Evolutionary conservation across 768 basidiomycete genomes (phyloP).

Genomic region (Mycena chlorophos): DNA sequence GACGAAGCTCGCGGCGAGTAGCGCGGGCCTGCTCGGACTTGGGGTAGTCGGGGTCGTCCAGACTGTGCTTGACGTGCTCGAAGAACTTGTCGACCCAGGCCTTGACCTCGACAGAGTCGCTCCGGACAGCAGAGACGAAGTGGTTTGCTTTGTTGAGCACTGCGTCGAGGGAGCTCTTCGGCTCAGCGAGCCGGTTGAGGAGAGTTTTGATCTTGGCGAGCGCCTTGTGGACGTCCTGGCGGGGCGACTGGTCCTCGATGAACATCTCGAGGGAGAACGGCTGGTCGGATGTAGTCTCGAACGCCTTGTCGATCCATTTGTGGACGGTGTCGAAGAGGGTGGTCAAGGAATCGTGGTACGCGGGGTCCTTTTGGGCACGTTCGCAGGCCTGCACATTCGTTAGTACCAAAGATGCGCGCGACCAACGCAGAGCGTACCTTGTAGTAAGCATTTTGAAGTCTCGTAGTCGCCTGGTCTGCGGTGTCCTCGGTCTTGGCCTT

Average conservation of each 20-base stretch:
- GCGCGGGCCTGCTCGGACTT: slow-evolving; percentile 48
- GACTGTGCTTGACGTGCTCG: slow-evolving; percentile 41
- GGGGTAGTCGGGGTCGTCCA: slow-evolving; percentile 54
- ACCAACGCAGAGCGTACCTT: slow-evolving; percentile 37
- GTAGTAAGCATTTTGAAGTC: slow-evolving; percentile 53
- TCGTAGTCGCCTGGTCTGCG: slow-evolving; percentile 39
- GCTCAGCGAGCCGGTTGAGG: slow-evolving; percentile 52
- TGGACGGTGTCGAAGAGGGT: slow-evolving; percentile 58
- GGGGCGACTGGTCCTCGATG: slow-evolving; percentile 14
- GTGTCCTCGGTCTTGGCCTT: slow-evolving; percentile 45
- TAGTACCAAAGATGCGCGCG: not conserved
- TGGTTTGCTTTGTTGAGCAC: slow-evolving; percentile 43
- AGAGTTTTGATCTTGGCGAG: slow-evolving; percentile 36
- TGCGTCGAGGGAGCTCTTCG: slow-evolving; percentile 46
- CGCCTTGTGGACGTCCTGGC: slow-evolving; percentile 15
- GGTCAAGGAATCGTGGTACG: slow-evolving; percentile 57
- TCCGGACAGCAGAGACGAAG: slow-evolving; percentile 49
- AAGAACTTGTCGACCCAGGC: slow-evolving; percentile 59
- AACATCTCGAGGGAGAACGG: slow-evolving; percentile 39
- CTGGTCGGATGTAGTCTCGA: slow-evolving; percentile 50
- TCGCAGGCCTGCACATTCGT: slow-evolving; percentile 55
- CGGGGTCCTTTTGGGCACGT: slow-evolving; percentile 60
- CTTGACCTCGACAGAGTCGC: slow-evolving; percentile 51
- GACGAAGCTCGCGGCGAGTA: slow-evolving; percentile 45
- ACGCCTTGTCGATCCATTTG: slow-evolving; percentile 54